Evolutionary conservation across 305 asterid species (phyloP).

Genomic region (Fraxinus paxiana): DNA sequence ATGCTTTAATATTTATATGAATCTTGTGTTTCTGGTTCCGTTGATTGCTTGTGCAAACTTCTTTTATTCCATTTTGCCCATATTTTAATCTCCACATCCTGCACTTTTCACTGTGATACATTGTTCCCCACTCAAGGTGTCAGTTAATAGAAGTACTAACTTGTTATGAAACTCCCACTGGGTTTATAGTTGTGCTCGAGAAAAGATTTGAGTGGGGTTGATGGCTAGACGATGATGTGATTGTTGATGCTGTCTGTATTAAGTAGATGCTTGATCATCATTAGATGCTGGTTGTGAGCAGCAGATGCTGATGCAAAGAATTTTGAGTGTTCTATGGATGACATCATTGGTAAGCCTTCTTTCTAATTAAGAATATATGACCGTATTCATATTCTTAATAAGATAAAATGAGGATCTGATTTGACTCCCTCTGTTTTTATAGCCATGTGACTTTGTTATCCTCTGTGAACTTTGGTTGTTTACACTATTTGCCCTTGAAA

Average conservation of each 20-base stretch:
- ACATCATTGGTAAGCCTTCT: constrained; percentile 20
- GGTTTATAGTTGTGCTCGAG: constrained; percentile 26
- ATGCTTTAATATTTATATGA: neutral
- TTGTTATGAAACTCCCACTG: constrained; percentile 18
- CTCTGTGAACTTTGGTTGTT: neutral
- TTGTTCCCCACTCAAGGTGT: neutral
- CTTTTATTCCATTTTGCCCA: neutral
- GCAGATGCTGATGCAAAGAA: constrained; percentile 21
- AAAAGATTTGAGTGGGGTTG: constrained; percentile 22
- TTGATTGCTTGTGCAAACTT: neutral
- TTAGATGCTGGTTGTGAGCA: constrained; percentile 16
- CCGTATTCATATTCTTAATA: neutral
- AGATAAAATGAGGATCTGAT: neutral
- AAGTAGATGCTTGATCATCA: constrained; percentile 24
- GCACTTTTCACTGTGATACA: neutral
- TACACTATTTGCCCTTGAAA: neutral
- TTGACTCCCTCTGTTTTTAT: neutral
- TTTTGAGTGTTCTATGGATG: constrained; percentile 7
- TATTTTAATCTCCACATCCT: neutral
- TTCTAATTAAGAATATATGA: neutral
- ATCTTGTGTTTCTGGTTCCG: neutral
- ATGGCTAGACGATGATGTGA: constrained; percentile 24
- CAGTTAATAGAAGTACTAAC: constrained; percentile 17
- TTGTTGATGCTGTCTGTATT: constrained; percentile 25
- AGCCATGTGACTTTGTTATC: neutral